Evolutionary conservation across 2,329 filamentous ascomycete species (phyloP).

Genomic region (Fusarium anthophilum): DNA sequence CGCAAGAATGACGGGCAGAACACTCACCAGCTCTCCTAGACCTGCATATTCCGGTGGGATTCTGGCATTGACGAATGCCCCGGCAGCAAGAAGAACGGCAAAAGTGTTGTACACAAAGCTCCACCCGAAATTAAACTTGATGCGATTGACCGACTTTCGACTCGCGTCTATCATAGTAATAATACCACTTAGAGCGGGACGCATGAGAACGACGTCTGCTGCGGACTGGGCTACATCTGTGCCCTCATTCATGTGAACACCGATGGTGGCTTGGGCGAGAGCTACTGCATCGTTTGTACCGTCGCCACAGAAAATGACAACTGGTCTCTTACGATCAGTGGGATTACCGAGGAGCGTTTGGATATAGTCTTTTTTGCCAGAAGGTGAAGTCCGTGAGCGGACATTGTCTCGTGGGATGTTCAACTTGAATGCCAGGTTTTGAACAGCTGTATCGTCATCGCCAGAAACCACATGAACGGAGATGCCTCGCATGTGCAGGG

Average conservation of each 20-base stretch:
- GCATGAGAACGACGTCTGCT: constrained; percentile 75
- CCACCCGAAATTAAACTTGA: constrained; percentile 76
- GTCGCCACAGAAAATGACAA: constrained; percentile 77
- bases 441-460: constrained; percentile 62
- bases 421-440: constrained; percentile 51
- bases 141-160: constrained; percentile 55
- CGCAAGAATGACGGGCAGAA: constrained; percentile 70
- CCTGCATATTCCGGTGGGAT: constrained; percentile 72
- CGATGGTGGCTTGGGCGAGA: constrained; percentile 75
- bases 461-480: constrained; percentile 61
- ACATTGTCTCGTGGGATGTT: constrained; percentile 51
- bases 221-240: constrained; percentile 73
- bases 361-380: constrained; percentile 59
- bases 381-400: constrained; percentile 55
- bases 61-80: constrained; percentile 65
- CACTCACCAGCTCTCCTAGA: constrained; percentile 77
- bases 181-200: constrained; percentile 64
- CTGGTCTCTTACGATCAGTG: constrained; percentile 36
- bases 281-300: constrained; percentile 83
- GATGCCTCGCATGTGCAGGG: constrained; percentile 52
- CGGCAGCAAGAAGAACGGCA: constrained; percentile 72
- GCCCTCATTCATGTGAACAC: constrained; percentile 71
- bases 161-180: constrained; percentile 66
- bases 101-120: constrained; percentile 75
- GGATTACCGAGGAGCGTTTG: constrained; percentile 45